Base-by-base conservation (phyloP, 2,329 filamentous ascomycete species). In the Claviceps sorghi region DNA sequence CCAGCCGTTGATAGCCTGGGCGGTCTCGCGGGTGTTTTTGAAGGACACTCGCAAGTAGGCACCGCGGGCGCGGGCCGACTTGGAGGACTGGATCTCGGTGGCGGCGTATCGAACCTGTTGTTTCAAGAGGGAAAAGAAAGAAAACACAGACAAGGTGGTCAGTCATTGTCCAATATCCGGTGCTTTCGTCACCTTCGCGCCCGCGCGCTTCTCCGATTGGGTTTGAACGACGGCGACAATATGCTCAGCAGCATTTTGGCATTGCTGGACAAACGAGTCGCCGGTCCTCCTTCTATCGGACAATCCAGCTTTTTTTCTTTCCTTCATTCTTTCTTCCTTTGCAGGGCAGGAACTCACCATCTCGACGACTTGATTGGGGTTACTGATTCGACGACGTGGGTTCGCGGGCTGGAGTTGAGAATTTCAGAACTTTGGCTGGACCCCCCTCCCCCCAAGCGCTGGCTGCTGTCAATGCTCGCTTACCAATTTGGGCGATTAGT, bases 1-100 rank as follows among this genome's bases (percentile, higher is more conserved):
- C 89, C 89, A 95, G 77, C 91, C 91, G 78, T 93, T 97, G 83
- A 98, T 95, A 68, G 90, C 90, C 81, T 97, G 93, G 61, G 94
- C 93, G 64, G 91, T 96, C 82, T 98, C 94, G 71, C 93, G 89
- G 72, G 93, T 98, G 85, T 98, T 98, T 86, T 98, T 98, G 88
- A 96, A 98, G 66, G 88, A 95, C 67, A 97, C 91, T 72, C 93
- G 89, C 68, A 98, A 87, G 82, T 97, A 98, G 73, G 90, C 89
- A 76, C 94, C 93, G 77, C 93, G 90, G 71, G 91, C 86, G 79
- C 91, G 88, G 75, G 93, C 93, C 78, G 88, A 95, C 83, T 95
- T 96, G 66, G 84, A 80, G 74, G 83, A 77, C 67, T 85, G 79
- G 72, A 94, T 91, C 72, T 89, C 81, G 70, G 84, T 87, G 72